Conservation (phyloP, 495 filamentous ascomycete species). For the Penicillium mononematosum region DNA sequence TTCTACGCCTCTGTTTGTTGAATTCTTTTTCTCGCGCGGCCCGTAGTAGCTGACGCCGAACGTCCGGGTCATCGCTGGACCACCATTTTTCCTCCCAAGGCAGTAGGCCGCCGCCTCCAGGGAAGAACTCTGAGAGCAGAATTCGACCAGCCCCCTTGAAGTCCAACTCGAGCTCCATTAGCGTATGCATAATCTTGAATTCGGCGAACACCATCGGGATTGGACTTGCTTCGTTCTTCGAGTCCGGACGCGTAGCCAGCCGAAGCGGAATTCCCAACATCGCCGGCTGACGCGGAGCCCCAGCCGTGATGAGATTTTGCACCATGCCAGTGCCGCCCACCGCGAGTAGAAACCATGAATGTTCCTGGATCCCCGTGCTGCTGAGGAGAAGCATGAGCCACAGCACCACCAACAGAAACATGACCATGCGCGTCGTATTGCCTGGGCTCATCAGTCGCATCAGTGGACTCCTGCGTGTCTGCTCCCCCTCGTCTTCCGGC, state of each 20-base stretch:
- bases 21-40: neutral
- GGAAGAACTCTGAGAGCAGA: conserved; percentile 36
- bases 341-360: conserved; percentile 46
- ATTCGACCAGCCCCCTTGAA: conserved; percentile 30
- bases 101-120: conserved; percentile 15
- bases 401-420: conserved; percentile 28
- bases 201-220: conserved; percentile 20
- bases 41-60: neutral
- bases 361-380: conserved; percentile 28
- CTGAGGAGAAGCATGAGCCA: conserved; percentile 45
- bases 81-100: conserved; percentile 1
- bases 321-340: conserved; percentile 47
- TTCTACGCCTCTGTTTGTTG: neutral
- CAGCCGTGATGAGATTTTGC: conserved; percentile 45
- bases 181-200: conserved; percentile 34
- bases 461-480: neutral
- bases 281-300: conserved; percentile 26
- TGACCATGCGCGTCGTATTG: conserved; percentile 15
- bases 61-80: neutral
- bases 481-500: conserved; percentile 9
- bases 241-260: conserved; percentile 7
- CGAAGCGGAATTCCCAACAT: conserved; percentile 33
- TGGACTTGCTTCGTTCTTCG: neutral
- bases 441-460: conserved; percentile 9
- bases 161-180: conserved; percentile 30